Percentiles rank a stretch among this genome's conserved stretches.
phyloP scores from a whole-genome alignment of 176 grass and related monocot genomes.

The Juncus inflexus region DNA sequence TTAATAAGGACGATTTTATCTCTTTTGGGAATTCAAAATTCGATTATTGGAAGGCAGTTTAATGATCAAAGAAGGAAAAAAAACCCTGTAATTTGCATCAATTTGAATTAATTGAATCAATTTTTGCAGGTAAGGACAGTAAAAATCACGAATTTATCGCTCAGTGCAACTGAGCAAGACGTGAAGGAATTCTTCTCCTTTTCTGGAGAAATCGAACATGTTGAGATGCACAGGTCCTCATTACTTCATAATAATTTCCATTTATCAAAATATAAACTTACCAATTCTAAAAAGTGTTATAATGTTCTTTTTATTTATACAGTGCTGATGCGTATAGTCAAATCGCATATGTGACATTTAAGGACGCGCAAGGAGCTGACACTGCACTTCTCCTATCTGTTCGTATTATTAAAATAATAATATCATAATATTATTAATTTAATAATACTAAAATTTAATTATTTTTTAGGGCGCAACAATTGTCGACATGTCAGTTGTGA shows the following conservation, averaged over 20 bases:
- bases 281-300: too few species aligned
- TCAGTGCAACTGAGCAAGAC: slow-evolving; percentile 72
- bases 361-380: slow-evolving; percentile 80
- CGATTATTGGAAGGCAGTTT: background rate
- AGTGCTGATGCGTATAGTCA: slow-evolving; percentile 95
- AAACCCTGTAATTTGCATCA: background rate
- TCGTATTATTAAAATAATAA: slow-evolving; percentile 17
- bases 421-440: background rate
- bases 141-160: slow-evolving; percentile 78
- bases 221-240: slow-evolving; percentile 69
- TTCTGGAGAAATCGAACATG: slow-evolving; percentile 88
- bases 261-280: too few species aligned
- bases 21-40: background rate
- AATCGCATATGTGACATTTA: slow-evolving; percentile 96
- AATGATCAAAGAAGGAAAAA: background rate
- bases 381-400: slow-evolving; percentile 96
- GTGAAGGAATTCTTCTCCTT: slow-evolving; percentile 95
- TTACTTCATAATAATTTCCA: too few species aligned
- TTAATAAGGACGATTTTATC: background rate
- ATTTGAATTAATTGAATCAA: slow-evolving; percentile 13
- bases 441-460: background rate
- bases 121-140: slow-evolving; percentile 65
- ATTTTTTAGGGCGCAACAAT: slow-evolving; percentile 62
- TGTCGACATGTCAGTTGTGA: slow-evolving; percentile 88
- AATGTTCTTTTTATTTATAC: slow-evolving; percentile 14